Base-by-base conservation (phyloP, 1,284 basidiomycete species). In the Kwoniella shivajii region DNA sequence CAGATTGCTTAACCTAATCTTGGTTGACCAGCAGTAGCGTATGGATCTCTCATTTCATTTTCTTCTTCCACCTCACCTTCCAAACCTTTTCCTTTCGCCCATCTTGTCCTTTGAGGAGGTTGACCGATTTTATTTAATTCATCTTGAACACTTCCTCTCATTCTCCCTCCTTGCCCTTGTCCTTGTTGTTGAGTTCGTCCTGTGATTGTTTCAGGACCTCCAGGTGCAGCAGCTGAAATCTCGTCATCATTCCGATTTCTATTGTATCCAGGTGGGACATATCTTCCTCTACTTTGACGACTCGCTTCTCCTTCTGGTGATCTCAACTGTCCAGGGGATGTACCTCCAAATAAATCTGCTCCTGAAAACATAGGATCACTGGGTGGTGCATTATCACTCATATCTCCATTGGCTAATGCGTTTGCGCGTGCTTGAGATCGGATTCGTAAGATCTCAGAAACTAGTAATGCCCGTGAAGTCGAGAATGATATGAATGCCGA, bases 21-120 rank as follows among this genome's bases (percentile, higher is more conserved):
- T 9, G 71, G 71, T 18, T 66, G 60, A 0, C 69, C 72, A 10
- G 69, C 60, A 1, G 66, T 54, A 47, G 64, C 53, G 47, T 64
- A 74, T 4, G 65, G 63, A 59, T 74, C 72, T 29, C 62, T 44
- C 67, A 74, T 64, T 59, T 72, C 70, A n/a, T 38, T 49, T 43
- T 69, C 68, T 27, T 68, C 69, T 50, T 67, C 66, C 6, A 68
- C 66, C 42, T 68, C 69, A 22, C 66, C 68, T 18, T 58, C 63
- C 30, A 72, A 54, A 14, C 69, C 69, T 29, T 53, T 43, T 6
- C 69, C 67, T 57, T 69, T 67, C 2, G 64, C 53, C 58, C 56
- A 67, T 27, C 56, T 57, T 14, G 64, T 69, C 27, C 69, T 42
- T 26, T 67, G 57, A 7, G 20, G 31, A 9, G 56, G 54, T 31